Evolutionary conservation across 177 flowering plant genomes (phyloP).

Genomic region (Telopea speciosissima): DNA sequence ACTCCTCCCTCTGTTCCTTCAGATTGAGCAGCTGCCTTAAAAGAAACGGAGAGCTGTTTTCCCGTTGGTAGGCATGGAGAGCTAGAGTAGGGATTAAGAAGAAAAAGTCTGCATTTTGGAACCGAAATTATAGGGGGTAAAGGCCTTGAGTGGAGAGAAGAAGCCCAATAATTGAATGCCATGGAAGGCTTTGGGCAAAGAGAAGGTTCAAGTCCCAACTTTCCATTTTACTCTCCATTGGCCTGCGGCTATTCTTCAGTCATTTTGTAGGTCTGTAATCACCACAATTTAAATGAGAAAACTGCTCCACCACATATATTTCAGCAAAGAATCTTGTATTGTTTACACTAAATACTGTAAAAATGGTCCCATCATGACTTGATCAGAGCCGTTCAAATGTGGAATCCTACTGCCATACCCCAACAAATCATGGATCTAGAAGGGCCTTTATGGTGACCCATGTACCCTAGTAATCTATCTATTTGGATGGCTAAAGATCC

Average conservation of each 20-base stretch:
- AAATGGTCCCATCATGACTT: no score
- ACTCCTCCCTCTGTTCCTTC: conserved; percentile 37
- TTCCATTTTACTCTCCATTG: no score
- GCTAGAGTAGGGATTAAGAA: conserved; percentile 9
- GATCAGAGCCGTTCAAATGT: no score
- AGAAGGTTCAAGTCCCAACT: no score
- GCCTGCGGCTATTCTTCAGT: not conserved
- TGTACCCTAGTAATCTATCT: no score
- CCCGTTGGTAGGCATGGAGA: not conserved
- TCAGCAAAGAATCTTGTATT: no score
- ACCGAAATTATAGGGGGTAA: conserved; percentile 8
- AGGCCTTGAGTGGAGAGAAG: conserved; percentile 23
- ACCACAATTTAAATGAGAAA: conserved; percentile 1
- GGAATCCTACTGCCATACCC: no score
- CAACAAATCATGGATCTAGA: no score
- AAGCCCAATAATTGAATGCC: conserved; percentile 31
- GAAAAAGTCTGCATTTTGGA: conserved; percentile 20
- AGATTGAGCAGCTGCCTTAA: conserved; percentile 31
- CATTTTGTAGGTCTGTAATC: not conserved
- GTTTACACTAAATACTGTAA: no score
- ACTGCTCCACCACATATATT: conserved; percentile 13
- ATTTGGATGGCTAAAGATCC: no score
- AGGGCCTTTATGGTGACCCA: no score
- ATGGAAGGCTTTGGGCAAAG: conserved; percentile 14
- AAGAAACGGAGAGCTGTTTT: conserved; percentile 15